Evolutionary conservation across 2,329 filamentous ascomycete species (phyloP).

Genomic region (Colletotrichum spinosum): DNA sequence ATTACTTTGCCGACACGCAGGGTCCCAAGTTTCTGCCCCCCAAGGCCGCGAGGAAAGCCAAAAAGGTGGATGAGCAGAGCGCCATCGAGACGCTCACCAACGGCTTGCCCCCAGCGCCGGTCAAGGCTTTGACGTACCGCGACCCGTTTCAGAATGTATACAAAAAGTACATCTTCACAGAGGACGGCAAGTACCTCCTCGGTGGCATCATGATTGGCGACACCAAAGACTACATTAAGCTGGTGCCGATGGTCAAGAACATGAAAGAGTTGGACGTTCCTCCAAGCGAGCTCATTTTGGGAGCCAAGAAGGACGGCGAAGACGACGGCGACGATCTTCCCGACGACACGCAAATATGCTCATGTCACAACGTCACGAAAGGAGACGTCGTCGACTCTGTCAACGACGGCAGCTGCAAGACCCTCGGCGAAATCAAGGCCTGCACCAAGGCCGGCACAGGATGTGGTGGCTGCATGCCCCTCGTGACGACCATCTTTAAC

Average conservation of each 20-base stretch:
- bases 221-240: slow-evolving; percentile 88
- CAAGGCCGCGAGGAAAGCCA: slow-evolving; percentile 56
- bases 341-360: slow-evolving; percentile 90
- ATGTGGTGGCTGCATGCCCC: slow-evolving; percentile 89
- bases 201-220: slow-evolving; percentile 99
- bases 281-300: slow-evolving; percentile 86
- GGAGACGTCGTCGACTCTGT: slow-evolving; percentile 79
- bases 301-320: slow-evolving; percentile 78
- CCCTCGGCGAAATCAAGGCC: slow-evolving; percentile 84
- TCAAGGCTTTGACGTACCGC: slow-evolving; percentile 88
- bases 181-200: slow-evolving; percentile 88
- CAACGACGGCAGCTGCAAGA: slow-evolving; percentile 84
- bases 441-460: slow-evolving; percentile 94
- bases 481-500: slow-evolving; percentile 92
- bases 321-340: slow-evolving; percentile 81
- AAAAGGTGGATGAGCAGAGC: slow-evolving; percentile 49
- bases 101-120: slow-evolving; percentile 67
- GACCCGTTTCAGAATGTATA: slow-evolving; percentile 91
- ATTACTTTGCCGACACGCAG: slow-evolving; percentile 91
- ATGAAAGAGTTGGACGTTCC: slow-evolving; percentile 83
- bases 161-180: slow-evolving; percentile 93
- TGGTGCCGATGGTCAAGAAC: slow-evolving; percentile 87
- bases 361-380: slow-evolving; percentile 93
- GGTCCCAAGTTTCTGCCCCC: slow-evolving; percentile 81
- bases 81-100: slow-evolving; percentile 63